Evolutionary conservation across 805 yeast species (phyloP), one percentile per base, ranked within the genome.

Genomic region (Candida orba): DNA sequence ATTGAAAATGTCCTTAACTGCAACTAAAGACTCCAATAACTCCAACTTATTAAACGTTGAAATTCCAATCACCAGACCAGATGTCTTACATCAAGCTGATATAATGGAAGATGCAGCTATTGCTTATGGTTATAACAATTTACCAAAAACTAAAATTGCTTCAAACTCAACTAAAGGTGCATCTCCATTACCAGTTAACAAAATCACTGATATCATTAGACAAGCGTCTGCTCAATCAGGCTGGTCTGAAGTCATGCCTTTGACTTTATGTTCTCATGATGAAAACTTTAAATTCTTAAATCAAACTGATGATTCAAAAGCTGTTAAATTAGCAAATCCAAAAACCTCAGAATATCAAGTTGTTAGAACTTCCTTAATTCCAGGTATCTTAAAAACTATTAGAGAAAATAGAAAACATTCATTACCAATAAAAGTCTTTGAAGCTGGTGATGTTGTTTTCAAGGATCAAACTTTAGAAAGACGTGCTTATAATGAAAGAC

Each of bases 31-130:
- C 4, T 49, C 64, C 4, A 54, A 61, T 1, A 72, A 76, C 51
- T 56, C 66, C 8, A 71, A 79, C 50, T 54, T 60, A 34, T 41
- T 60, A 29, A 63, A 63, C 35, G 60, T 76, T 34, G 60, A 86
- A 40, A 78, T 93, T 47, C 99, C 99, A 50, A 82, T 87, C 58
- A 93, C 99, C 33, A 84, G 99, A 72, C 81, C 98, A 10, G 99
- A 93, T 66, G 77, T 93, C 49, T 73, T 93, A 58, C 99, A 93
- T 66, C 95, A 88, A 63, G 91, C 98, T 74, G 99, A 93, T 67
- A 82, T 93, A 53, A 86, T 93, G 95, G 99, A 93, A 67, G 99
- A 93, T 65, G 96, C 91, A 39, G 99, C 96, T 39, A 84, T 93
- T 60, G 95, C 88, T 27, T 93, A 88, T 62, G 99, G 99, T 45